Percentiles rank a stretch among this genome's conserved stretches.
Evolutionary conservation across 495 filamentous ascomycete species (phyloP).

Genomic region (Saxispiralis lemnorum): DNA sequence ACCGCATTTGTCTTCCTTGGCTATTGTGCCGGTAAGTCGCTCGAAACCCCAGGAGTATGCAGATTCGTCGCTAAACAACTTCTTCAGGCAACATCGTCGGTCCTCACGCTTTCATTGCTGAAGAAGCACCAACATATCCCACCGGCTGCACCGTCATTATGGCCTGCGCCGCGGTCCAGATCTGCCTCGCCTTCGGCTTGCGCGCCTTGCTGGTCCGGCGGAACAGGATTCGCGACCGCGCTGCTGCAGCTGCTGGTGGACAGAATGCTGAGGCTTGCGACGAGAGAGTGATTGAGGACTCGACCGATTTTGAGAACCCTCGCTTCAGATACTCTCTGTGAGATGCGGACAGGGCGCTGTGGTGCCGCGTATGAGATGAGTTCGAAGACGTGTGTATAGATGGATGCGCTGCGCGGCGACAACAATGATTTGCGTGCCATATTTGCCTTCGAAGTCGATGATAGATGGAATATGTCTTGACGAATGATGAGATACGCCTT

Average conservation of each 20-base stretch:
- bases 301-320: too few species aligned
- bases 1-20: conserved; percentile 27
- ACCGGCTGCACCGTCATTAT: background rate
- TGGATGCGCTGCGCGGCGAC: too few species aligned
- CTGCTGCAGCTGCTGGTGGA: background rate
- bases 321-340: too few species aligned
- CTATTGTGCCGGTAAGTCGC: conserved; percentile 16
- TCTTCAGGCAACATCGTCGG: conserved; percentile 20
- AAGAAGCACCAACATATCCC: background rate
- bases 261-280: background rate
- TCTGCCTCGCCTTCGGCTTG: background rate
- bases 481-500: too few species aligned
- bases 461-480: background rate
- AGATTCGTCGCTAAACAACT: too few species aligned
- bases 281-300: background rate
- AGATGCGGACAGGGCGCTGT: too few species aligned
- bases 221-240: background rate
- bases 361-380: too few species aligned
- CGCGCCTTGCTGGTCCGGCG: background rate
- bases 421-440: too few species aligned
- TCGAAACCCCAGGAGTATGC: background rate
- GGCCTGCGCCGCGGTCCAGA: background rate
- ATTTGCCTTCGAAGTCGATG: background rate
- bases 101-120: background rate
- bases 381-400: too few species aligned